phyloP scores from a whole-genome alignment of 768 basidiomycete species.

The Pleurotus tuoliensis region DNA sequence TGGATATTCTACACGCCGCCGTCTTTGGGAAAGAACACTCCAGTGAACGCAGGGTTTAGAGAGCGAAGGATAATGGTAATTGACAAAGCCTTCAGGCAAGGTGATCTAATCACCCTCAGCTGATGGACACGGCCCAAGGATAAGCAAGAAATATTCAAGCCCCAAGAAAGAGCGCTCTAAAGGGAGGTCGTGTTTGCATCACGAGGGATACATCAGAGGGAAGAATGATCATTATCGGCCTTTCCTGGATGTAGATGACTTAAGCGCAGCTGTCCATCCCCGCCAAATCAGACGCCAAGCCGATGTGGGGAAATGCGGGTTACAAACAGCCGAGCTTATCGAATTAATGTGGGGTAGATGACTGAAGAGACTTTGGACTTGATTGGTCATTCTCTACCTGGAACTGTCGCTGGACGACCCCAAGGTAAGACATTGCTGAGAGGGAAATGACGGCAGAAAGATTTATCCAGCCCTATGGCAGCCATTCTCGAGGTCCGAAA shows the following conservation, averaged over 20 bases:
- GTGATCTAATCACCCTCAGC: not conserved
- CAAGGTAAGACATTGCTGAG: no score
- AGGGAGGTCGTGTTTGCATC: not conserved
- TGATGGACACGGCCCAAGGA: not conserved
- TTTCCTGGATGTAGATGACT: slow-evolving; percentile 7
- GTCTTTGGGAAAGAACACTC: not conserved
- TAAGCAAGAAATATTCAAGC: not conserved
- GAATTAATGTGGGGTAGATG: not conserved
- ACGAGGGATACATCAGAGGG: not conserved
- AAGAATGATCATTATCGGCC: not conserved
- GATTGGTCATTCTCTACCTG: no score
- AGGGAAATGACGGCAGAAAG: not conserved
- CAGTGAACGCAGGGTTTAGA: not conserved
- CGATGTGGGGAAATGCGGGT: slow-evolving; percentile 6
- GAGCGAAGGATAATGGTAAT: not conserved
- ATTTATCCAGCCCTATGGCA: not conserved
- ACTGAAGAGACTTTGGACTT: not conserved
- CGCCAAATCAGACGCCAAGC: slow-evolving; percentile 5
- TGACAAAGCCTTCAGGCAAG: not conserved
- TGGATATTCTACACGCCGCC: not conserved
- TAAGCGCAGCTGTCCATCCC: not conserved
- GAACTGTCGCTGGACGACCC: no score
- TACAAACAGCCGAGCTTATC: not conserved
- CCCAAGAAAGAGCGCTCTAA: not conserved
- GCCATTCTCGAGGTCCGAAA: not conserved